Percentiles rank a stretch among this genome's conserved stretches.
These are phyloP conservation scores for Trametes gibbosa DNA, from an alignment of 768 basidiomycete genomes.

Conservation along the genomic window DNA sequence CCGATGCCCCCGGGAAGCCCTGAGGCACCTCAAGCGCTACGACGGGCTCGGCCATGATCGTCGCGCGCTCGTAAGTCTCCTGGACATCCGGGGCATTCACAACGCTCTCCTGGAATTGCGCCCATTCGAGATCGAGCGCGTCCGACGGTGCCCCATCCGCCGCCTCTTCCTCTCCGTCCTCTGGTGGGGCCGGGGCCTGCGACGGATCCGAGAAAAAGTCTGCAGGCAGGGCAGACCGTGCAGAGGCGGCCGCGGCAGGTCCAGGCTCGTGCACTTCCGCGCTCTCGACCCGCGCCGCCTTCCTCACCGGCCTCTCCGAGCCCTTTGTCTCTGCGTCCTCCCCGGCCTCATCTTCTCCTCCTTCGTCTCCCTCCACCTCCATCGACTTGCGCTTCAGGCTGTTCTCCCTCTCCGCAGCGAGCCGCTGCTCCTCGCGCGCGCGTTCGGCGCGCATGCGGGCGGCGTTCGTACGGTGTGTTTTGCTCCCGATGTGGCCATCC, in stretches of 20 bases:
- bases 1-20: slow-evolving; percentile 43
- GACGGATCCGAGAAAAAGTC: slow-evolving; percentile 84
- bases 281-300: slow-evolving; percentile 27
- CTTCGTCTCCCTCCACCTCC: slow-evolving; percentile 34
- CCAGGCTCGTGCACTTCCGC: slow-evolving; percentile 1
- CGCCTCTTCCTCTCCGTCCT: slow-evolving; percentile 30
- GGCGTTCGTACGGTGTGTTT: slow-evolving; percentile 69
- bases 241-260: slow-evolving; percentile 15
- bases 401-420: slow-evolving; percentile 35
- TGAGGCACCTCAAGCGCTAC: slow-evolving; percentile 44
- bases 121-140: slow-evolving; percentile 69
- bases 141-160: slow-evolving; percentile 14
- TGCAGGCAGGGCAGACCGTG: slow-evolving; percentile 44
- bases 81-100: slow-evolving; percentile 36
- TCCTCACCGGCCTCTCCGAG: slow-evolving; percentile 8
- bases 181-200: slow-evolving; percentile 40
- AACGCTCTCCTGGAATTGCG: slow-evolving; percentile 65
- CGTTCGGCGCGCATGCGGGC: slow-evolving; percentile 55
- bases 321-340: too few species aligned
- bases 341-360: slow-evolving; percentile 5
- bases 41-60: slow-evolving; percentile 67
- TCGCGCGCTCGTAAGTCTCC: slow-evolving; percentile 66
- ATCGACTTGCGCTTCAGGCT: slow-evolving; percentile 33
- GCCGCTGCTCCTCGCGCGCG: slow-evolving; percentile 34
- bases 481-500: slow-evolving; percentile 84